phyloP scores from a whole-genome alignment of 441 rosid species.

The Euphorbia schlechtendalii region DNA sequence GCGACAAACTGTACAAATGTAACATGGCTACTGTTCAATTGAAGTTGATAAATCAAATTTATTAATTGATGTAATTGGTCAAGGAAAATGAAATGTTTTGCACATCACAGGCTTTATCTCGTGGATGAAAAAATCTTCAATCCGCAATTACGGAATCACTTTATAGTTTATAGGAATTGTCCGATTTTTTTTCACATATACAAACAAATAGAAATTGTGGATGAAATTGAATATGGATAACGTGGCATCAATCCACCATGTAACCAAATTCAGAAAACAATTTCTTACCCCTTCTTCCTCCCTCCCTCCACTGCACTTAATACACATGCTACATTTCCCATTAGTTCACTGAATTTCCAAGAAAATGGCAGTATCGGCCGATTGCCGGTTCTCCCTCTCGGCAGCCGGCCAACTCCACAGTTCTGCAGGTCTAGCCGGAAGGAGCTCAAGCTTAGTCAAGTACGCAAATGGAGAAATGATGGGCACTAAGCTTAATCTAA shows the following conservation, averaged over 20 bases:
- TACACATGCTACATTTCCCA: constrained; percentile 20
- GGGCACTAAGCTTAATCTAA: constrained; percentile 55
- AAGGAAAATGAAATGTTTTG: too few relatives aligned
- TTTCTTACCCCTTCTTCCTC: constrained; percentile 1
- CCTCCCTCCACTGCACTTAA: neutral
- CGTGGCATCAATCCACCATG: constrained; percentile 30
- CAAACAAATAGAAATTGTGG: too few relatives aligned
- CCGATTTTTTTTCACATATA: too few relatives aligned
- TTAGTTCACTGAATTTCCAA: constrained; percentile 23
- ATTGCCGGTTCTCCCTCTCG: constrained; percentile 54
- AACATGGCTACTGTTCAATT: too few relatives aligned
- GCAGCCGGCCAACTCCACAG: constrained; percentile 37
- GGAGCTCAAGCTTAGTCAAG: constrained; percentile 32
- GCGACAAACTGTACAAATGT: too few relatives aligned
- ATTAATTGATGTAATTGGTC: too few relatives aligned
- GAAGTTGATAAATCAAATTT: too few relatives aligned
- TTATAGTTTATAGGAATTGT: too few relatives aligned
- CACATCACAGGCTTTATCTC: too few relatives aligned
- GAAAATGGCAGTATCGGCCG: constrained; percentile 52
- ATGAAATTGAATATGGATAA: neutral
- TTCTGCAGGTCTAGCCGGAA: constrained; percentile 24
- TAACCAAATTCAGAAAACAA: constrained; percentile 12
- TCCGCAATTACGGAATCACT: too few relatives aligned
- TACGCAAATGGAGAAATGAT: constrained; percentile 63
- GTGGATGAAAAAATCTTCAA: too few relatives aligned